Evolutionary conservation across 1,139 yeast genomes (phyloP).

Genomic region (Taiozyma sp.): DNA sequence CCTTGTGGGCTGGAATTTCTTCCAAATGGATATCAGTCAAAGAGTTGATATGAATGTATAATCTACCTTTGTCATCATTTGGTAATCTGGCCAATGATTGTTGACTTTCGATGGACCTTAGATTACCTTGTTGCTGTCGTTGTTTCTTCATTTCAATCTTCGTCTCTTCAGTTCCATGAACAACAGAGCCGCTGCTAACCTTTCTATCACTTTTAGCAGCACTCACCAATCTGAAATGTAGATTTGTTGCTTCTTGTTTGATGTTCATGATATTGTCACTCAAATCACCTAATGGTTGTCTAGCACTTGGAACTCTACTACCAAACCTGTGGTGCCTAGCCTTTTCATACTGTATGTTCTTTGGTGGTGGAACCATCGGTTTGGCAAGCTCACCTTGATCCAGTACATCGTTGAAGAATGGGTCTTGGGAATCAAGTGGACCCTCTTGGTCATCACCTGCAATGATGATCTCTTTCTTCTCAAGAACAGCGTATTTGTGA

Average conservation of each 20-base stretch:
- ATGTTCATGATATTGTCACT: neutral
- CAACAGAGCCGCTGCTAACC: constrained; percentile 1
- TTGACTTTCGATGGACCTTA: constrained; percentile 5
- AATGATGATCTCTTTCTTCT: constrained; percentile 27
- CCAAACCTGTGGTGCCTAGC: constrained; percentile 6
- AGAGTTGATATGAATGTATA: constrained; percentile 65
- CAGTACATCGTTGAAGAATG: constrained; percentile 2
- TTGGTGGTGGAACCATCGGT: constrained; percentile 15
- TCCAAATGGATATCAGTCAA: constrained; percentile 57
- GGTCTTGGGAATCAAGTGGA: neutral
- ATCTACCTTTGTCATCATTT: constrained; percentile 59
- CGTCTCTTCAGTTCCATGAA: constrained; percentile 2
- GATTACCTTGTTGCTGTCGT: neutral
- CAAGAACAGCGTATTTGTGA: constrained; percentile 30
- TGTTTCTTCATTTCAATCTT: constrained; percentile 6
- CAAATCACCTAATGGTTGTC: neutral
- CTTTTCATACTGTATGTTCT: constrained; percentile 9
- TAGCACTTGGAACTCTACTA: neutral
- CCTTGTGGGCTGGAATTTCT: constrained; percentile 48
- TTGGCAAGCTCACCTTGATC: constrained; percentile 10
- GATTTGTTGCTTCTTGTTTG: neutral
- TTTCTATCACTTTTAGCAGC: constrained; percentile 4
- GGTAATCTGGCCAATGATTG: constrained; percentile 18
- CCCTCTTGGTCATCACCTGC: constrained; percentile 21
- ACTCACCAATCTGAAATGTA: constrained; percentile 5